Base-by-base conservation (phyloP, 148 eudicot species). In the Spergularia bocconei region DNA sequence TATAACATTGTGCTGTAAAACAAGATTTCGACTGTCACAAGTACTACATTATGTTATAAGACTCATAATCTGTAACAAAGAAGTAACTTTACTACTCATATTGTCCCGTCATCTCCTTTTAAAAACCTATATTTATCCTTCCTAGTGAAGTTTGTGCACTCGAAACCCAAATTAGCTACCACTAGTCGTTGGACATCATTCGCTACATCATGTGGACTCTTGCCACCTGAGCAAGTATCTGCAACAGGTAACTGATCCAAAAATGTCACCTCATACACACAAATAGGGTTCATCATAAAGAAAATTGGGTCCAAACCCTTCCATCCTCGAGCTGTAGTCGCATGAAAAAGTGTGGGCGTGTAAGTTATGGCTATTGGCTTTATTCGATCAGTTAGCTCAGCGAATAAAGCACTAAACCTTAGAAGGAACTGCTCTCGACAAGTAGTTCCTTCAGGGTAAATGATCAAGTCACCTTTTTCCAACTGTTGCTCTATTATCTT, bases 261-360 rank as follows among this genome's bases (percentile, higher is more conserved):
- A 75, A 87, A 87, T 13, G 81, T 87, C 9, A 87, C 74, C 77
- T 77, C 80, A 33, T 88, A 81, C 33, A 50, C 61, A 6, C 82
- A 79, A 4, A 79, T 17, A 9, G 87, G 88, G 51, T 88, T 86
- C 88, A 88, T 84, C 65, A 81, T 41, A 53, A 82, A 85, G 76
- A 59, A 84, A 11, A 85, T 20, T 0, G 81, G 73, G 78, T 88
- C 91, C 82, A 88, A 58, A 2, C 71, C 79, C 67, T 88, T 84
- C 83, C 83, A 82, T 4, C 89, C 91, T 13, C 87, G 56, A 0
- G 85, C 86, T 0, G 88, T 88, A 7, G 84, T 84, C 10, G 80
- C 77, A 56, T 88, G 80, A 48, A 88, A 86, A 17, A 86, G 63
- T 38, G 74, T 63, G 12, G 81, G 67, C 73, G 73, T 51, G 20